Percentiles rank a stretch among this genome's conserved stretches.
Conservation (phyloP, 108 stramenopile genomes). For the Cyclotella sp. region DNA sequence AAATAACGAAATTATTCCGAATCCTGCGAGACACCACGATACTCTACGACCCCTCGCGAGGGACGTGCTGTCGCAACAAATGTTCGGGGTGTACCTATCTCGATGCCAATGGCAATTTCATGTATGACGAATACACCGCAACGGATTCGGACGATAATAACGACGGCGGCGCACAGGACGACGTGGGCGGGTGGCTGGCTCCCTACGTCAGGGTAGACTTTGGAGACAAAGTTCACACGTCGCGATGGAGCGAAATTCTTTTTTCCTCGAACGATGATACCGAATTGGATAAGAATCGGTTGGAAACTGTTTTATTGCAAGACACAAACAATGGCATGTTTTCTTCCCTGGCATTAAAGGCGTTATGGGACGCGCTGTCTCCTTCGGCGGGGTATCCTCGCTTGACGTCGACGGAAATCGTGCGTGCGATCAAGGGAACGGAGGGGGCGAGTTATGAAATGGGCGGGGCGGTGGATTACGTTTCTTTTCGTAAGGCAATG, state of each 20-base stretch:
- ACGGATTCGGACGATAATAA: not conserved
- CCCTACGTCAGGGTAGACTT: conserved; percentile 41
- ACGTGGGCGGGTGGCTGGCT: conserved; percentile 24
- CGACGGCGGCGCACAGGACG: conserved; percentile 1
- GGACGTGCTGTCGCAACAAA: conserved; percentile 52
- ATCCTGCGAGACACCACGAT: conserved; percentile 26
- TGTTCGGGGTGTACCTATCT: conserved; percentile 44
- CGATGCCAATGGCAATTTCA: conserved; percentile 28
- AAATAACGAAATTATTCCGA: conserved; percentile 28
- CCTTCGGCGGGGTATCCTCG: conserved; percentile 41
- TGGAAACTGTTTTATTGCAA: not conserved
- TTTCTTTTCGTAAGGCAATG: conserved; percentile 9
- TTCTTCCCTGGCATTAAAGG: conserved; percentile 22
- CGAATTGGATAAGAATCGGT: conserved; percentile 18
- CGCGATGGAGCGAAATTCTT: conserved; percentile 33
- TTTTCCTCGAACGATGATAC: conserved; percentile 20
- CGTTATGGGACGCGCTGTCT: conserved; percentile 28
- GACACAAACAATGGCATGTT: not conserved
- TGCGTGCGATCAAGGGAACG: conserved; percentile 32
- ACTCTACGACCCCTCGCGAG: conserved; percentile 44
- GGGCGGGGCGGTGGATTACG: conserved; percentile 30
- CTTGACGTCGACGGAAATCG: conserved; percentile 24
- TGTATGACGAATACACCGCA: conserved; percentile 21
- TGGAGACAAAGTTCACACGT: conserved; percentile 18
- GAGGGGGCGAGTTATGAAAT: conserved; percentile 26